Evolutionary conservation across 2,329 filamentous ascomycete species (phyloP), one percentile per base, ranked within the genome.

Genomic region (Geosmithia putterillii): DNA sequence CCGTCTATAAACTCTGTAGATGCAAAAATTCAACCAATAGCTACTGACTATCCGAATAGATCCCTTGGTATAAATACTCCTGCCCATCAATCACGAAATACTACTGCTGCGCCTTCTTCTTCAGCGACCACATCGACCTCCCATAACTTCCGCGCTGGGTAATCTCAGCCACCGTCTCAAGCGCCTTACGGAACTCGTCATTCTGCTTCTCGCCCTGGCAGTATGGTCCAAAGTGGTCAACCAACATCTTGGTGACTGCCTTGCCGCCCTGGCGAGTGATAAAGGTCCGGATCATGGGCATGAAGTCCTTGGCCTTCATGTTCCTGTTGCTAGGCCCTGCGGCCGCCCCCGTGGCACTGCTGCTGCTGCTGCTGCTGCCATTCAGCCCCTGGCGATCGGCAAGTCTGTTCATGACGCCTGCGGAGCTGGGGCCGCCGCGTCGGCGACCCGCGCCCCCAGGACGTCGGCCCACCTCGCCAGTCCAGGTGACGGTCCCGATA

Each of bases 401-500:
- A 15, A 83, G 59, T 19, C 74, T 72, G 15, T 70, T 70, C 43
- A 82, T 61, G 19, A 83, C 65, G 32, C 67, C 63, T 2, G 71
- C 63, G 2, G 76, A 76, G 49, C 69, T 66, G 4, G 73, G 72
- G 4, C 71, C 74, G 28, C 62, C 71, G 36, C 65, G 71, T 1
- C 71, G 70, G 18, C 66, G 71, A 45, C 61, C 64, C 32, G 66
- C 69, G 5, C 25, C 42, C 21, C 77, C 73, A 1, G 84, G 83
- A 32, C 84, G 72, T 1, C 89, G 90, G 9, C 90, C 90, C 40
- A 84, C 79, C 52, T 84, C 78, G 2, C 92, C 90, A 0, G 90
- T 96, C 90, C 90, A 96, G 1, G 90, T 95, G 8, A 92, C 86
- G 0, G 85, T 87, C 7, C 90, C 90, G 25, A 87, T 81, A 0